Percentiles rank a stretch among this genome's conserved stretches.
Conservation (phyloP, 2,329 filamentous ascomycete species). For the Grosmannia serpens region DNA sequence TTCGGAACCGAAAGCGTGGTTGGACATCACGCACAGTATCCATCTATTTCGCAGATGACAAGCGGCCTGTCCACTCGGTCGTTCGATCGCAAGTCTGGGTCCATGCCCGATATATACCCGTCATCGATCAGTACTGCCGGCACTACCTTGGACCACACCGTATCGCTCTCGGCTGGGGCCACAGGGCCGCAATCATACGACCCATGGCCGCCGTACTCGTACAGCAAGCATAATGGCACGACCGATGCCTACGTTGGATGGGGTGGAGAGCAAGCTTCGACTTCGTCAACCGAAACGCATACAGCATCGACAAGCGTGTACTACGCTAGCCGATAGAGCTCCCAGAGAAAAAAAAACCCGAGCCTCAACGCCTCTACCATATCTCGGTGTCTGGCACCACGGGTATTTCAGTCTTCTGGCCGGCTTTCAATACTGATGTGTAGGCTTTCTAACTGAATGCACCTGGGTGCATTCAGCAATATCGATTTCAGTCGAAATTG, state of each 20-base stretch:
- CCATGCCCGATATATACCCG: constrained; percentile 32
- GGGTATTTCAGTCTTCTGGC: too few relatives aligned
- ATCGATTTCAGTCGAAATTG: too few relatives aligned
- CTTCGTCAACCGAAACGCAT: constrained; percentile 15
- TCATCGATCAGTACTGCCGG: constrained; percentile 25
- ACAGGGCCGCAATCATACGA: constrained; percentile 14
- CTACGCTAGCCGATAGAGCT: constrained; percentile 19
- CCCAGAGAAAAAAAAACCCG: background rate
- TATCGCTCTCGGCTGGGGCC: constrained; percentile 27
- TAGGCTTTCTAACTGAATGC: too few relatives aligned
- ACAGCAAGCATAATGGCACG: constrained; percentile 23
- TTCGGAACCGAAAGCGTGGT: constrained; percentile 31
- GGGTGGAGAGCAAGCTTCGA: constrained; percentile 16
- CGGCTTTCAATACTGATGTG: too few relatives aligned
- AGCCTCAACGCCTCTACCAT: too few relatives aligned
- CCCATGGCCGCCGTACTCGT: constrained; percentile 22
- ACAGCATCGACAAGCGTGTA: constrained; percentile 18
- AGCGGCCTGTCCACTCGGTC: constrained; percentile 15
- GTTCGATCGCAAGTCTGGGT: constrained; percentile 31
- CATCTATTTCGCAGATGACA: constrained; percentile 25
- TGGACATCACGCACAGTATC: constrained; percentile 27
- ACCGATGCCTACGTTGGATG: constrained; percentile 26
- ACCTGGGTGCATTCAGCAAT: too few relatives aligned
- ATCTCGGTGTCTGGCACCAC: background rate
- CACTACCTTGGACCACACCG: constrained; percentile 21